Evolutionary conservation across 352 stramenopile genomes (phyloP).

Genomic region (Phytophthora uliginosa): DNA sequence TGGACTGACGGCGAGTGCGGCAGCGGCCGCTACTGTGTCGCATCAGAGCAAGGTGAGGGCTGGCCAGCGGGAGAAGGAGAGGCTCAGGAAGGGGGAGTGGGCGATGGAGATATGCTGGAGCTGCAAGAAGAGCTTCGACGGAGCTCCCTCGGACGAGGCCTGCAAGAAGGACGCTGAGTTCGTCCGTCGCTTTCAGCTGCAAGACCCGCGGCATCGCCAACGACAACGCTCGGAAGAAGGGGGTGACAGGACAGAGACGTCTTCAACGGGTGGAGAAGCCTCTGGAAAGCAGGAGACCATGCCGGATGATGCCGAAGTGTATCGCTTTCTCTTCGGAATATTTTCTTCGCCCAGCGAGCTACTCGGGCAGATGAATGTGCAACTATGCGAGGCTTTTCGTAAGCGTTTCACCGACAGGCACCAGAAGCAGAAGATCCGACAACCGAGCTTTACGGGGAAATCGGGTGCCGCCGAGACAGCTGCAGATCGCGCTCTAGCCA

Average conservation of each 20-base stretch:
- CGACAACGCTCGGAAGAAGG: background rate
- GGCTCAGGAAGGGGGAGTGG: conserved; percentile 62
- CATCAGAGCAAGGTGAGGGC: conserved; percentile 62
- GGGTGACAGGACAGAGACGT: background rate
- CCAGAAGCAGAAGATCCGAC: conserved; percentile 26
- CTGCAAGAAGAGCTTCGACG: conserved; percentile 60
- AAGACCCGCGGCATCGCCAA: conserved; percentile 1
- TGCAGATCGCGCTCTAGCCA: conserved; percentile 24
- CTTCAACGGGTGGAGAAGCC: background rate
- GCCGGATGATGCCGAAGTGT: conserved; percentile 59
- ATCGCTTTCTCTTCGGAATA: conserved; percentile 66
- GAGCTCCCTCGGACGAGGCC: conserved; percentile 51
- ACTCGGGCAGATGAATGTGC: conserved; percentile 70
- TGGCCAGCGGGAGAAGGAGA: conserved; percentile 45
- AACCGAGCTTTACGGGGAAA: conserved; percentile 24
- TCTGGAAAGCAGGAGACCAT: conserved; percentile 10
- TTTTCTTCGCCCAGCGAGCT: conserved; percentile 64
- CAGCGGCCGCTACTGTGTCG: conserved; percentile 61
- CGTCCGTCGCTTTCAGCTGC: conserved; percentile 57
- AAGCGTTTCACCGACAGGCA: conserved; percentile 40
- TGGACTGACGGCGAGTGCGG: conserved; percentile 67
- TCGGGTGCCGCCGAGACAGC: conserved; percentile 7
- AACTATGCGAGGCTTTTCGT: conserved; percentile 63
- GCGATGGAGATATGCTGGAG: conserved; percentile 81
- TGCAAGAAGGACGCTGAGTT: conserved; percentile 74